These are phyloP conservation scores for Selaginella moellendorffii DNA, from an alignment of 75 land plant species.

Conservation along the genomic window DNA sequence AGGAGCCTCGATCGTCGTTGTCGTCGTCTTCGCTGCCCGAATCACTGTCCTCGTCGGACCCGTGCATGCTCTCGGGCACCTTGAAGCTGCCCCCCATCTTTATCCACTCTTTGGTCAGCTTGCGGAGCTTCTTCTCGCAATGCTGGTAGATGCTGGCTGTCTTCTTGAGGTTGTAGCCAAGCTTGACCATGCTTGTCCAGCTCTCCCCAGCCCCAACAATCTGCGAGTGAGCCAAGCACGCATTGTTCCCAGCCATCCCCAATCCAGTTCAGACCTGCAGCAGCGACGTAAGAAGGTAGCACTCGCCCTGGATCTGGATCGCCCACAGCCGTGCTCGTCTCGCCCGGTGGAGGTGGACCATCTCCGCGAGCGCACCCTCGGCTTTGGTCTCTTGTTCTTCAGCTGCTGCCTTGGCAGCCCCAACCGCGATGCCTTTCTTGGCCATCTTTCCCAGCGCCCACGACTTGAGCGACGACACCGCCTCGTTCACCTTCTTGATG, in stretches of 20 bases:
- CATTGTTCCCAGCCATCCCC: neutral
- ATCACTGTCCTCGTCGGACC: neutral
- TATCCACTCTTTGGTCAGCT: constrained; percentile 22
- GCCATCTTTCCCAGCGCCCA: constrained; percentile 25
- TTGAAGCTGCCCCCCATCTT: constrained; percentile 24
- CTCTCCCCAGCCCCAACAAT: constrained; percentile 27
- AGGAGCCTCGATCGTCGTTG: too few species aligned
- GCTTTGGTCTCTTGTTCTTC: constrained; percentile 14
- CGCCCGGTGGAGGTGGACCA: constrained; percentile 6
- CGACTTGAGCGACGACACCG: constrained; percentile 17
- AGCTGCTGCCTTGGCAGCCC: constrained; percentile 14
- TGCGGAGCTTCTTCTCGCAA: constrained; percentile 22
- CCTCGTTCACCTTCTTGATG: constrained; percentile 27
- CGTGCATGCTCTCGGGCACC: neutral
- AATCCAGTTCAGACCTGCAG: constrained; percentile 10
- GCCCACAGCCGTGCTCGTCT: constrained; percentile 22
- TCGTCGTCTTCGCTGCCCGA: constrained; percentile 10
- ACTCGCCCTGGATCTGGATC: constrained; percentile 23
- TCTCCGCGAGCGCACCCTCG: constrained; percentile 8
- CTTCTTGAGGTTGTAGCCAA: constrained; percentile 21
- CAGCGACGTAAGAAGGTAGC: constrained; percentile 19
- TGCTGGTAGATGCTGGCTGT: constrained; percentile 26
- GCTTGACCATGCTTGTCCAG: constrained; percentile 27
- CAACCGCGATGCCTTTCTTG: constrained; percentile 8
- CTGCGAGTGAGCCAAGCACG: too few species aligned